These are phyloP conservation scores for Termitomyces sp. DNA, from an alignment of 1,284 basidiomycete genomes.

Conservation along the genomic window DNA sequence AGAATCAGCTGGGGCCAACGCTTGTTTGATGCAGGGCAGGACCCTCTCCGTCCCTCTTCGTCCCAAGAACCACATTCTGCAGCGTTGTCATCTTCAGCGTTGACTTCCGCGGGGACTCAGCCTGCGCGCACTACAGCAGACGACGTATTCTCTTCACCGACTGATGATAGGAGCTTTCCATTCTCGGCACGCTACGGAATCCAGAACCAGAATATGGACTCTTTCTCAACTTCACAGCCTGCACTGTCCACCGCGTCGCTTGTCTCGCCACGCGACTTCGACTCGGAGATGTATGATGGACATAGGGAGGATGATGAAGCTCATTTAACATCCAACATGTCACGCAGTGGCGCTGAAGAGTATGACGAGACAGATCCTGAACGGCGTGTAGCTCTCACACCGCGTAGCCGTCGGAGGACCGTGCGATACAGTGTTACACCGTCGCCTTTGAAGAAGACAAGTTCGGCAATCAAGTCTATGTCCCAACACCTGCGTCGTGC, in stretches of 20 bases:
- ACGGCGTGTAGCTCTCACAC: conserved; percentile 30
- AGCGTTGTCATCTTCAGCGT: conserved; percentile 16
- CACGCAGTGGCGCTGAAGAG: conserved; percentile 28
- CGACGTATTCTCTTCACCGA: conserved; percentile 41
- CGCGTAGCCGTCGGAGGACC: conserved; percentile 38
- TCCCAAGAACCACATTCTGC: conserved; percentile 17
- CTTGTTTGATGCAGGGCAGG: conserved; percentile 34
- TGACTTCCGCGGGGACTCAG: conserved; percentile 13
- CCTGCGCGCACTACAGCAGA: conserved; percentile 27
- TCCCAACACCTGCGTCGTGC: conserved; percentile 61
- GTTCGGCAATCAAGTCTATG: conserved; percentile 51
- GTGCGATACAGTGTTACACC: conserved; percentile 46
- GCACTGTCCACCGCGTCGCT: conserved; percentile 50
- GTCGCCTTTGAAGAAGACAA: conserved; percentile 55
- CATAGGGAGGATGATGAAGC: conserved; percentile 52
- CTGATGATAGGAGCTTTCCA: conserved; percentile 27
- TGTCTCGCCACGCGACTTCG: conserved; percentile 36
- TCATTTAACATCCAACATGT: conserved; percentile 48
- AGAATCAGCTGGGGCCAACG: conserved; percentile 53
- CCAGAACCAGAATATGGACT: conserved; percentile 21
- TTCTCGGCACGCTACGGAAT: conserved; percentile 23
- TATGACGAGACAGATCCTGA: conserved; percentile 36
- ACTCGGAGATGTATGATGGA: conserved; percentile 30
- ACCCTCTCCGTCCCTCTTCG: conserved; percentile 36
- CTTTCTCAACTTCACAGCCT: conserved; percentile 36